Evolutionary conservation across 768 basidiomycete species (phyloP), one percentile per base, ranked within the genome.

Genomic region (Phanerodontia chrysosporium): DNA sequence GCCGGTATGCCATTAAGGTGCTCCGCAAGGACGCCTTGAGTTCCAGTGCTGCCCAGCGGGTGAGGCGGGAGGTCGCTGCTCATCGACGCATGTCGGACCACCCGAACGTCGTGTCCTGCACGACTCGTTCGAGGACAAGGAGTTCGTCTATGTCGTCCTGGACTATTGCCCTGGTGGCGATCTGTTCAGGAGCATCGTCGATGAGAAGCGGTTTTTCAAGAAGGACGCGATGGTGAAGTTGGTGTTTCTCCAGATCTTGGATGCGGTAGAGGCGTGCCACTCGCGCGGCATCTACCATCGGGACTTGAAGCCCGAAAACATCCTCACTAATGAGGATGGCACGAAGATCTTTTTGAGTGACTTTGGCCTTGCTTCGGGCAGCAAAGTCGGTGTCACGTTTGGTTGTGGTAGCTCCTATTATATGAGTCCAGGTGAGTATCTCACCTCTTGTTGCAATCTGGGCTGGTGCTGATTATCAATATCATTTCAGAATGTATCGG

Each of bases 251-350:
- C 81, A 83, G 62, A 74, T 85, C 65, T 58, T 83, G 63, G 79
- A 81, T 62, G 78, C 81, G 3, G 76, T 85, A 61, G 72, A 77
- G 49, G 75, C 77, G 63, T 80, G 78, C 66, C 83, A 85, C 65
- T 61, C 68, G 49, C 68, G 75, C 49, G 75, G 76, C 42, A 75
- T 84, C 74, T 98, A 95, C 74, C 97, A 98, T 74, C 90, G 97
- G 42, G 97, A 99, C 72, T 94, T 99, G 89, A 99, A 99, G 75
- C 97, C 97, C 29, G 97, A 99, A 73, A 99, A 99, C 68, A 87
- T 98, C 21, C 85, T 99, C 42, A 75, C 73, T 60, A 71, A 66
- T 73, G 42, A 67, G 76, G 58, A 79, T 57, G 78, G 77, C 21
- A 65, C 66, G 55, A 61, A 69, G 63, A 72, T 81, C 59, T 72